These are phyloP conservation scores for Sporothrix pallida DNA, from an alignment of 2,329 filamentous ascomycete genomes.

Conservation along the genomic window DNA sequence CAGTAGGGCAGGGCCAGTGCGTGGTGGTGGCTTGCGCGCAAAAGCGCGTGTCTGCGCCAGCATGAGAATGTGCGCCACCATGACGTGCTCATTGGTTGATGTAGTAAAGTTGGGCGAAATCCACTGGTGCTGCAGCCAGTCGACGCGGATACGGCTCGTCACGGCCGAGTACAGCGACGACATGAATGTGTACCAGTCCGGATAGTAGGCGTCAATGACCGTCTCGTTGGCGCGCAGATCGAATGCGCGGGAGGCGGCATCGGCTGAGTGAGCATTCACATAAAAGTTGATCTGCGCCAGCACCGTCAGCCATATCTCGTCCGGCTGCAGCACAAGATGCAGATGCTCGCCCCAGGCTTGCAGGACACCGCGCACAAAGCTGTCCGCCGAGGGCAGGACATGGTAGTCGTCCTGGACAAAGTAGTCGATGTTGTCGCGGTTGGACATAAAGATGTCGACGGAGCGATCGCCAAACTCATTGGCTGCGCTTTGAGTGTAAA, in stretches of 20 bases:
- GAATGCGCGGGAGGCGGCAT: constrained; percentile 47
- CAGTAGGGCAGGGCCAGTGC: constrained; percentile 41
- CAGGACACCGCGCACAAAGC: constrained; percentile 53
- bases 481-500: constrained; percentile 38
- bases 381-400: constrained; percentile 43
- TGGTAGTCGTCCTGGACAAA: constrained; percentile 24
- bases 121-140: constrained; percentile 50
- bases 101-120: constrained; percentile 53
- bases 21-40: constrained; percentile 43
- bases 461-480: constrained; percentile 39
- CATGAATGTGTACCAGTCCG: constrained; percentile 39
- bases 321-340: constrained; percentile 56
- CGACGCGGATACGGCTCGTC: constrained; percentile 45
- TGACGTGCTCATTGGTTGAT: constrained; percentile 47
- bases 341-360: constrained; percentile 58
- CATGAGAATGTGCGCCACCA: constrained; percentile 42
- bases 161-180: constrained; percentile 48
- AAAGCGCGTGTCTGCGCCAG: constrained; percentile 41
- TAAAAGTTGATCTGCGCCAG: constrained; percentile 58
- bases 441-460: constrained; percentile 28
- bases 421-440: constrained; percentile 33
- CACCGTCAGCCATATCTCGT: constrained; percentile 62
- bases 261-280: constrained; percentile 55
- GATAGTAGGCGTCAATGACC: constrained; percentile 45
- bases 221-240: constrained; percentile 53